phyloP scores from a whole-genome alignment of 345 rosid species.

The Mallotus nudiflorus region DNA sequence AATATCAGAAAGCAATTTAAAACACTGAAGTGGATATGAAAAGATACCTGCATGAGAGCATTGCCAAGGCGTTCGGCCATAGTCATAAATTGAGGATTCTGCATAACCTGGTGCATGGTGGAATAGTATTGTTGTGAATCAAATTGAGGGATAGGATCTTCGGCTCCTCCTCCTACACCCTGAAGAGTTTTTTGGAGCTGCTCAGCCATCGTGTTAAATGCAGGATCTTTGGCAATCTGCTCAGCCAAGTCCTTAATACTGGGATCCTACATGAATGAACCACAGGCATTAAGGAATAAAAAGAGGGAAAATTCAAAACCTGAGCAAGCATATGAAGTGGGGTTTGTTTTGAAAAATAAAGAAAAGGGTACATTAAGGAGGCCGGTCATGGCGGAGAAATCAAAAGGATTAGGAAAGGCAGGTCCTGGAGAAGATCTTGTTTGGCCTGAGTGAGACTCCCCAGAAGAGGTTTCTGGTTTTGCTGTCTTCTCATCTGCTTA shows the following conservation, averaged over 20 bases:
- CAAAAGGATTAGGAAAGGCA: conserved; percentile 67
- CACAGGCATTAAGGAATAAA: not conserved
- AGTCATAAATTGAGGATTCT: conserved; percentile 89
- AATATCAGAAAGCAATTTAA: no score
- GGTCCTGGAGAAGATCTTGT: conserved; percentile 35
- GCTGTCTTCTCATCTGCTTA: conserved; percentile 64
- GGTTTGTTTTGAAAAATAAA: not conserved
- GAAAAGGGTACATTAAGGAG: conserved; percentile 64
- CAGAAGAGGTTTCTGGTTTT: conserved; percentile 55
- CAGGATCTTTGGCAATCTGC: conserved; percentile 91
- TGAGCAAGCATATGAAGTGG: not conserved
- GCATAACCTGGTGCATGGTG: conserved; percentile 97
- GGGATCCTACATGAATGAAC: conserved; percentile 59
- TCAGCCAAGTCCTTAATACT: conserved; percentile 91
- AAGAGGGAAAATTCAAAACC: not conserved
- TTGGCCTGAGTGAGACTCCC: conserved; percentile 44
- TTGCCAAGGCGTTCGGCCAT: conserved; percentile 96
- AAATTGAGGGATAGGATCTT: conserved; percentile 59
- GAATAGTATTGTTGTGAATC: conserved; percentile 71
- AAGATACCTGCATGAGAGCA: conserved; percentile 79
- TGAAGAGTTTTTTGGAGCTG: conserved; percentile 85
- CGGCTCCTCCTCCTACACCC: conserved; percentile 47
- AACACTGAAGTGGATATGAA: no score
- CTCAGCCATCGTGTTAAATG: conserved; percentile 95
- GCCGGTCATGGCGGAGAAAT: conserved; percentile 83